A percentile compares a stretch with the other conserved stretches of the same genome.
Conservation (phyloP, 2,329 filamentous ascomycete species). For the Pestalotiopsis fici region DNA sequence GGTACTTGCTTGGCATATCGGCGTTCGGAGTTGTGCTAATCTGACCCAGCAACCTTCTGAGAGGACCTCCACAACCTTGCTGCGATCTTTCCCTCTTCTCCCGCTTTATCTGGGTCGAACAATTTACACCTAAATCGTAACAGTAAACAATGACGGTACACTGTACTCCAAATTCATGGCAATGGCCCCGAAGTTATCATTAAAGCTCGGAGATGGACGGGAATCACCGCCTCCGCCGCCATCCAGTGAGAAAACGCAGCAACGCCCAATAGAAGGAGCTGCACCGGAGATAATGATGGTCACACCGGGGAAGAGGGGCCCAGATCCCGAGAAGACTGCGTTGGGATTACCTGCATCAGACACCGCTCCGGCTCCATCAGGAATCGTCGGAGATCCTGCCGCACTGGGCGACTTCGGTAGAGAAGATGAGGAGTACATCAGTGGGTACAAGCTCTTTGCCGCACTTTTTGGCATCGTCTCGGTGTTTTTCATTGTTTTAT, state of each 20-base stretch:
- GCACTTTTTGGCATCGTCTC: constrained; percentile 37
- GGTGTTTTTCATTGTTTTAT: constrained; percentile 46
- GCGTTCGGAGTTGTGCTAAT: too few relatives aligned
- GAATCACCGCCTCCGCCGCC: not conserved
- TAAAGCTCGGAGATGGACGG: not conserved
- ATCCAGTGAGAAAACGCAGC: not conserved
- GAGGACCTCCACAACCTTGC: too few relatives aligned
- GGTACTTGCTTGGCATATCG: too few relatives aligned
- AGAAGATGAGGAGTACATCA: constrained; percentile 16
- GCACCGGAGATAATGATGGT: not conserved
- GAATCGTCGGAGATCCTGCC: not conserved
- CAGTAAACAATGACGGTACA: too few relatives aligned
- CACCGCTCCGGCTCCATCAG: not conserved
- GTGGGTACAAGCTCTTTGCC: constrained; percentile 23
- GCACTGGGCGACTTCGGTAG: not conserved
- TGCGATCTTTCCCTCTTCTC: too few relatives aligned
- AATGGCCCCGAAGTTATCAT: not conserved
- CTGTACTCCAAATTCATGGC: too few relatives aligned
- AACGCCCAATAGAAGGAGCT: not conserved
- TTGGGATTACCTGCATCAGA: not conserved
- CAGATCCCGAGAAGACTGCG: not conserved
- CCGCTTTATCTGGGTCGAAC: too few relatives aligned
- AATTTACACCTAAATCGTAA: too few relatives aligned
- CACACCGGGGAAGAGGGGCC: not conserved
- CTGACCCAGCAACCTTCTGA: too few relatives aligned